These are phyloP conservation scores for Citrus australasica DNA, from an alignment of 345 rosid species.

Conservation along the genomic window DNA sequence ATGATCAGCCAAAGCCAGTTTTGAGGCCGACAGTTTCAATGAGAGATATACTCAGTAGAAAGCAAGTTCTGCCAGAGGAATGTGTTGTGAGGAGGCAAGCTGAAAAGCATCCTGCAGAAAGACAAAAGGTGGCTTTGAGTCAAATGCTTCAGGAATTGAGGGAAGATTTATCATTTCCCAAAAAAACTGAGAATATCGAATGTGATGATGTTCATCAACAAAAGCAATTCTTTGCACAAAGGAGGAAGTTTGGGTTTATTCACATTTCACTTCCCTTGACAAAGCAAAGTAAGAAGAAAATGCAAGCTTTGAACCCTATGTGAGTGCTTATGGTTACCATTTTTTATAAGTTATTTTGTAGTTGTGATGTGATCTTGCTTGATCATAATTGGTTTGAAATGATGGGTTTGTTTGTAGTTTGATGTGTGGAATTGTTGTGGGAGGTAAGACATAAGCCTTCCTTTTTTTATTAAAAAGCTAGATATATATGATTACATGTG, in stretches of 20 bases:
- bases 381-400: neutral
- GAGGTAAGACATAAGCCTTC: neutral
- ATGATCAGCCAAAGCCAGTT: constrained; percentile 46
- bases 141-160: constrained; percentile 83
- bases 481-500: neutral
- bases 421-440: neutral
- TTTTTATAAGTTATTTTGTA: neutral
- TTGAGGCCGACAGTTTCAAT: constrained; percentile 74
- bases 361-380: constrained; percentile 1
- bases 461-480: neutral
- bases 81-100: constrained; percentile 31
- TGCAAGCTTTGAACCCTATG: constrained; percentile 30
- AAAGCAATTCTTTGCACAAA: constrained; percentile 50
- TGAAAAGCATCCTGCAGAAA: constrained; percentile 34
- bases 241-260: constrained; percentile 87
- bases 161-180: constrained; percentile 52
- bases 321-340: neutral
- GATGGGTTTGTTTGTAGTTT: neutral
- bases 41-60: constrained; percentile 85
- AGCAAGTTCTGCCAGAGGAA: constrained; percentile 56
- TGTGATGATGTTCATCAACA: constrained; percentile 23
- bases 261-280: constrained; percentile 77
- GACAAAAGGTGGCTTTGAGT: constrained; percentile 73
- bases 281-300: constrained; percentile 68
- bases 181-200: constrained; percentile 31